Evolutionary conservation across 2,329 filamentous ascomycete genomes (phyloP), one percentile per base, ranked within the genome.

Genomic region (Xylariaceae sp.): DNA sequence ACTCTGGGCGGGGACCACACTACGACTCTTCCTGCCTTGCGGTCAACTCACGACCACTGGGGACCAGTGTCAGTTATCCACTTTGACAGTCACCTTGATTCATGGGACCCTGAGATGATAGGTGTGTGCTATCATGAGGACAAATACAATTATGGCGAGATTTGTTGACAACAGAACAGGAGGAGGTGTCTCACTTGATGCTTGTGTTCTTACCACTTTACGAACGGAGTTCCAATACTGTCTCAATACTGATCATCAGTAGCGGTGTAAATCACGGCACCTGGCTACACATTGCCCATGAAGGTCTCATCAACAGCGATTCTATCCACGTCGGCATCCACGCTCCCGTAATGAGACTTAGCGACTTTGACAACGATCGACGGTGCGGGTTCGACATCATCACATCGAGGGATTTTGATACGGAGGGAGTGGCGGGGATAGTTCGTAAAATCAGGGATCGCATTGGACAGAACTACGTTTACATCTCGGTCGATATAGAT

Each of bases 21-120:
- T 7, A 31, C 28, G 15, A 31, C 28, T n/a, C 28, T 31, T 13
- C 28, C 28, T 6, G 28, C 28, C 15, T 31, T 31, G 15, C 28
- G 28, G n/a, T 31, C 28, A 31, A 13, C 28, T 6, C n/a, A 31
- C n/a, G n/a, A 31, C 6, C 28, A 13, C 13, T 31, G 28, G 28
- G 28, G 28, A 6, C 28, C 28, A 7, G 28, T 31, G 28, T 31
- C 28, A 6, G 28, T 31, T 7, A 13, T 31, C n/a, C 28, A 31
- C 28, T 31, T 31, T 16, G 28, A 31, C 28, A 31, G 28, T 31
- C 28, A 31, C 13, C 28, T 31, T 31, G 28, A 31, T 31, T 7
- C 28, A 6, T 31, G 28, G 28, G 15, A 16, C n/a, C 28, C 28
- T 13, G 28, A 31, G 8, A 13, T 16, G n/a, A 31, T 31, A 31